Evolutionary conservation across 257 asterid genomes (phyloP).

Genomic region (Solanum tarapatanum): DNA sequence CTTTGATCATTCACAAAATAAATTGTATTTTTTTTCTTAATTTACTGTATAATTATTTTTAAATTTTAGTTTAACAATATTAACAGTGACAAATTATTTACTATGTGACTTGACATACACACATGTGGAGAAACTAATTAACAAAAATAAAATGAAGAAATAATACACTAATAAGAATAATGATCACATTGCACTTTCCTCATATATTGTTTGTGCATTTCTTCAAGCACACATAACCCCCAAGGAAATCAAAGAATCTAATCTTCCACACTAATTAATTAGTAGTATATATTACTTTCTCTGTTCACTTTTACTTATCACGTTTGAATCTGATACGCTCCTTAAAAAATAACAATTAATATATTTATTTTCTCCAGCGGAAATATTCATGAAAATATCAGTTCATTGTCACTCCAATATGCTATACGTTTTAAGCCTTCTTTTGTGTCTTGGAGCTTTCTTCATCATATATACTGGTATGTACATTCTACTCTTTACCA

Average conservation of each 20-base stretch:
- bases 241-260: slow-evolving; percentile 32
- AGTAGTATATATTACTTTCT: no score
- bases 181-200: not conserved
- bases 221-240: slow-evolving; percentile 40
- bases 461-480: slow-evolving; percentile 32
- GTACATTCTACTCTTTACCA: not conserved
- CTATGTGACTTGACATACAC: not conserved
- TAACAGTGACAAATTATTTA: not conserved
- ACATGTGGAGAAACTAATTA: no score
- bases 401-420: not conserved
- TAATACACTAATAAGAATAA: no score
- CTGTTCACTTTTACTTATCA: no score
- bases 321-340: no score
- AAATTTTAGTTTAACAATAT: no score
- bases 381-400: slow-evolving; percentile 6
- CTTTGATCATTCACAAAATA: no score
- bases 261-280: slow-evolving; percentile 2
- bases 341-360: no score
- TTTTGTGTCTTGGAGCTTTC: slow-evolving; percentile 22
- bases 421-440: slow-evolving; percentile 16
- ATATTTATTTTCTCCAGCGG: no score
- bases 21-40: no score
- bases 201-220: slow-evolving; percentile 22
- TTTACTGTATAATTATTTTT: no score
- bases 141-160: no score